These are phyloP conservation scores for Wolfiporia cocos DNA, from an alignment of 1,284 basidiomycete genomes.

Conservation along the genomic window DNA sequence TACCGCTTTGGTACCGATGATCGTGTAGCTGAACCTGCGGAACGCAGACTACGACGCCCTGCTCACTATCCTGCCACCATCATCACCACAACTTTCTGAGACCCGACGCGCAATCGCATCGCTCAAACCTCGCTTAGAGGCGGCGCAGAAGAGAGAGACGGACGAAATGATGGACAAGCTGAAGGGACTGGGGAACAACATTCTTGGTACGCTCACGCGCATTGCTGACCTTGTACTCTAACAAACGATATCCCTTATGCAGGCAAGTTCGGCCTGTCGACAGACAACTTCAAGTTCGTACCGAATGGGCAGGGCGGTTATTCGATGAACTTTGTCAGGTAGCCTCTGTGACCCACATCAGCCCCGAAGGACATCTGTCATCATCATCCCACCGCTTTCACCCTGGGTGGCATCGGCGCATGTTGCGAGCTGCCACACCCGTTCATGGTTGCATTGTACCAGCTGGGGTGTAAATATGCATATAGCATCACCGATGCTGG, in stretches of 20 bases:
- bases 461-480: background rate
- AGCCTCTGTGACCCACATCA: conserved; percentile 6
- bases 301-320: conserved; percentile 92
- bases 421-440: too few species aligned
- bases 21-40: conserved; percentile 2
- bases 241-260: background rate
- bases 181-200: conserved; percentile 87
- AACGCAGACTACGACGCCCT: conserved; percentile 72
- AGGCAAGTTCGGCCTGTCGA: conserved; percentile 86
- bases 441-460: too few species aligned
- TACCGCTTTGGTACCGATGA: conserved; percentile 1
- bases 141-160: conserved; percentile 83
- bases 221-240: background rate
- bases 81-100: conserved; percentile 45
- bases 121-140: conserved; percentile 64
- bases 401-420: too few species aligned
- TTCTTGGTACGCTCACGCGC: conserved; percentile 62
- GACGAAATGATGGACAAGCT: conserved; percentile 90
- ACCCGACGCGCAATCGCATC: conserved; percentile 42
- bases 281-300: conserved; percentile 92
- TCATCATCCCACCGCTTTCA: too few species aligned
- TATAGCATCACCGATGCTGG: background rate
- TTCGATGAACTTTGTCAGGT: conserved; percentile 78
- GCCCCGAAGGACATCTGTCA: too few species aligned
- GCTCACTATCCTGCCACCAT: conserved; percentile 52